These are phyloP conservation scores for Rhizopogon vesiculosus DNA, from an alignment of 768 basidiomycete species.

Conservation along the genomic window DNA sequence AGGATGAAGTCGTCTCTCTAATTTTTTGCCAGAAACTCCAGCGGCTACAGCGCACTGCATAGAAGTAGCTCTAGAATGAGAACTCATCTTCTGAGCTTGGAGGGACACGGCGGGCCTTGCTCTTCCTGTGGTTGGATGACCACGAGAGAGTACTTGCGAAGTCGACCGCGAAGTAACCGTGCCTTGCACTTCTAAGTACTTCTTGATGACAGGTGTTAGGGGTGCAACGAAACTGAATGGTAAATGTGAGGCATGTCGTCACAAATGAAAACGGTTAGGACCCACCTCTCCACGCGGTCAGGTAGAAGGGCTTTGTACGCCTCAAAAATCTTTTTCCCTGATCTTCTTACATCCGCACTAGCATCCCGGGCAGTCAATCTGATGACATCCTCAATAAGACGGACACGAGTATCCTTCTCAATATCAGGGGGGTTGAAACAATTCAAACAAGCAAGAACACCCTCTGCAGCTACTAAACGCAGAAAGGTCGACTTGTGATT, in stretches of 20 bases:
- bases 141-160: not conserved
- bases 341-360: slow-evolving; percentile 68
- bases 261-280: slow-evolving; percentile 2
- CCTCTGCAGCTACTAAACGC: slow-evolving; percentile 62
- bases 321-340: slow-evolving; percentile 67
- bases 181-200: slow-evolving; percentile 58
- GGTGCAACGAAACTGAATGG: slow-evolving; percentile 61
- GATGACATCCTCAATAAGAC: slow-evolving; percentile 69
- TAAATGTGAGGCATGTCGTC: slow-evolving; percentile 4
- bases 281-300: slow-evolving; percentile 59
- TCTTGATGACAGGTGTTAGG: slow-evolving; percentile 70
- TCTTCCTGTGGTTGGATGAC: not conserved
- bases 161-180: not conserved
- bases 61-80: not conserved
- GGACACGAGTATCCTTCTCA: slow-evolving; percentile 60
- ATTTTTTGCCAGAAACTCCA: not conserved
- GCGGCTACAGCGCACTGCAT: not conserved
- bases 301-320: slow-evolving; percentile 73
- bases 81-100: not conserved
- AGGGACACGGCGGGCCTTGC: not conserved
- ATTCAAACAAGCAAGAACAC: slow-evolving; percentile 61
- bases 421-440: slow-evolving; percentile 77
- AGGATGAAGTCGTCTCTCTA: not conserved
- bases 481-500: slow-evolving; percentile 68
- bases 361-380: slow-evolving; percentile 65